A percentile compares a stretch with the other conserved stretches of the same genome.
phyloP scores from a whole-genome alignment of 352 stramenopile species.

The Plasmopara halstedii region DNA sequence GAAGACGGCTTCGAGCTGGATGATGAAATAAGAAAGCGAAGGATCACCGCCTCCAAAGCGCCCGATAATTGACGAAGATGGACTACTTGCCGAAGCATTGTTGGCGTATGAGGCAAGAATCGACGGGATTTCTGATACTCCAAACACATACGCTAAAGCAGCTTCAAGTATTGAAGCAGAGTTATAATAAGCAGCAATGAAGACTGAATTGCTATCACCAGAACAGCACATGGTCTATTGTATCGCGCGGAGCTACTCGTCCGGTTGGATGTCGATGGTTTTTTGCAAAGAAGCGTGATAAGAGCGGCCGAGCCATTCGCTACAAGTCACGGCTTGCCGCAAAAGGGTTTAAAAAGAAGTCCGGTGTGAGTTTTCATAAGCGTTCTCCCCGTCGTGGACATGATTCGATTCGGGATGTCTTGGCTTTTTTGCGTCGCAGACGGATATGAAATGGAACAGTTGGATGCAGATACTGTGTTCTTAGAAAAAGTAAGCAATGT shows the following conservation, averaged over 20 bases:
- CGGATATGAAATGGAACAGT: no score
- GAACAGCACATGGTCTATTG: no score
- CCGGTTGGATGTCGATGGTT: no score
- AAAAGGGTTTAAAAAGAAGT: no score
- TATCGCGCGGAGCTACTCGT: no score
- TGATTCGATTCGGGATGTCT: conserved; percentile 31
- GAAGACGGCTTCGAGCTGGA: not conserved
- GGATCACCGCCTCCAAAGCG: no score
- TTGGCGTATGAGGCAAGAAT: not conserved
- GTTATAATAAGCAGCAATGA: not conserved
- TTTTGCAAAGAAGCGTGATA: no score
- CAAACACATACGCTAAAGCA: conserved; percentile 3
- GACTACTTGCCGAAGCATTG: not conserved
- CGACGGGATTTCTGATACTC: not conserved
- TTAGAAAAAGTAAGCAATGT: conserved; percentile 12
- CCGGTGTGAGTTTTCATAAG: no score
- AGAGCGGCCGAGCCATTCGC: no score
- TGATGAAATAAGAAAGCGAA: not conserved
- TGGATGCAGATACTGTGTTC: conserved; percentile 32
- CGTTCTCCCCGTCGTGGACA: conserved; percentile 20
- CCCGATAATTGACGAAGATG: no score
- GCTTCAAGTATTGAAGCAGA: not conserved
- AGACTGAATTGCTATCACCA: no score
- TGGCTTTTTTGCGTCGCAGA: conserved; percentile 20
- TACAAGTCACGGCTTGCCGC: no score